A percentile compares a stretch with the other conserved stretches of the same genome.
Conservation (phyloP, 345 rosid genomes). For the Theobroma cacao region DNA sequence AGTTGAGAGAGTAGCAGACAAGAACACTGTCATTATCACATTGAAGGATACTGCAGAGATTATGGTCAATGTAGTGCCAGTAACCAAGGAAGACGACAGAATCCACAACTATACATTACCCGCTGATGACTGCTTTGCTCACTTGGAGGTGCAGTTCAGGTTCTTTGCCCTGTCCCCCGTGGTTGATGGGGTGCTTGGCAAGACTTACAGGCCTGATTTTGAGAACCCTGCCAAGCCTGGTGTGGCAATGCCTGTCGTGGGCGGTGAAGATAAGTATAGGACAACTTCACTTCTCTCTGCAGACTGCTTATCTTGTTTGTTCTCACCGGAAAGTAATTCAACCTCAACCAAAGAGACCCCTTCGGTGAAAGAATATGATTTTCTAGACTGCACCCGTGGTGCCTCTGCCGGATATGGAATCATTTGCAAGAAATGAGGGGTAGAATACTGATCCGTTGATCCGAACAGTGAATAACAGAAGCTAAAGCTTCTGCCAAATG, state of each 20-base stretch:
- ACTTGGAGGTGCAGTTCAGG: slow-evolving; percentile 60
- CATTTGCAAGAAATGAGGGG: slow-evolving; percentile 47
- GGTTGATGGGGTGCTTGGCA: slow-evolving; percentile 63
- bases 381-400: slow-evolving; percentile 48
- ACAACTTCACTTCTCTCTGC: slow-evolving; percentile 47
- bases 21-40: slow-evolving; percentile 46
- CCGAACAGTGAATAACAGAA: not conserved
- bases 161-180: slow-evolving; percentile 51
- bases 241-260: slow-evolving; percentile 58
- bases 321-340: slow-evolving; percentile 5
- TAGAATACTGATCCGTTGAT: not conserved
- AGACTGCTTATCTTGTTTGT: slow-evolving; percentile 41
- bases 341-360: slow-evolving; percentile 1
- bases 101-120: slow-evolving; percentile 54
- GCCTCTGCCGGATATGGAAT: slow-evolving; percentile 49
- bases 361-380: slow-evolving; percentile 26
- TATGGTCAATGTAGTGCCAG: slow-evolving; percentile 58
- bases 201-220: slow-evolving; percentile 60
- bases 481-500: not conserved
- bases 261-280: slow-evolving; percentile 56
- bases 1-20: slow-evolving; percentile 49
- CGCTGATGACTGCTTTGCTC: slow-evolving; percentile 57
- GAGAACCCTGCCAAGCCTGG: slow-evolving; percentile 62
- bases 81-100: slow-evolving; percentile 65
- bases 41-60: slow-evolving; percentile 44